Base-by-base conservation (phyloP, 169 alveolate genomes). In the Toxoplasma gondii region DNA sequence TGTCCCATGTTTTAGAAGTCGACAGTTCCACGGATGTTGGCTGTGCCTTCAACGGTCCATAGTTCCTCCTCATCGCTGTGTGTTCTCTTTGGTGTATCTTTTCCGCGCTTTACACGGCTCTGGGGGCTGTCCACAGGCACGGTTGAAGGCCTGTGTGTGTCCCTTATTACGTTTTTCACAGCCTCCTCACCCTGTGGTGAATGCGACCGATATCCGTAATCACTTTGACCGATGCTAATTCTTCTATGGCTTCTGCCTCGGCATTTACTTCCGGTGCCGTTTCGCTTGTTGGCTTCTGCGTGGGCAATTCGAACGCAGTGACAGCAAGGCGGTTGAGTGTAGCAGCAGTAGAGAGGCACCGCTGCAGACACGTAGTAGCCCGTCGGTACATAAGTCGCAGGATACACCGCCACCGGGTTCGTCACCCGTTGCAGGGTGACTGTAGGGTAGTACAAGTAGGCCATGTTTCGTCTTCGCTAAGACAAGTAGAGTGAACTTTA, bases 321-420 rank as follows among this genome's bases (percentile, higher is more conserved):
- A 45, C 86, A 78, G 22, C 86, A 78, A 1, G 39, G 86, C 19
- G n/a, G 45, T 7, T 1, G 44, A 2, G 22, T 1, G 45, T 10
- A 78, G 86, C n/a, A 78, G 45, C n/a, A 78, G 86, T 78, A 78
- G 39, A 38, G 22, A 19, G 86, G 86, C n/a, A n/a, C 45, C n/a
- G 86, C 4, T 64, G 74, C 29, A 12, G 83, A 34, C 39, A 78
- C 45, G 49, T 36, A n/a, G 86, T 78, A 78, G 45, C 86, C 24
- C 44, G 86, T 78, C 29, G 86, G n/a, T 1, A 78, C 44, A 38
- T 78, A 78, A 41, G 86, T 78, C 49, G 86, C 86, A 19, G 86
- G 86, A n/a, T 36, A 36, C 39, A 78, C 44, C 29, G 86, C 4
- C 45, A n/a, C 86, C n/a, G 44, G 9, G 86, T 45, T 78, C 4